A percentile compares a stretch with the other conserved stretches of the same genome.
phyloP scores from a whole-genome alignment of 768 basidiomycete species.

The Leucocoprinus sp. region DNA sequence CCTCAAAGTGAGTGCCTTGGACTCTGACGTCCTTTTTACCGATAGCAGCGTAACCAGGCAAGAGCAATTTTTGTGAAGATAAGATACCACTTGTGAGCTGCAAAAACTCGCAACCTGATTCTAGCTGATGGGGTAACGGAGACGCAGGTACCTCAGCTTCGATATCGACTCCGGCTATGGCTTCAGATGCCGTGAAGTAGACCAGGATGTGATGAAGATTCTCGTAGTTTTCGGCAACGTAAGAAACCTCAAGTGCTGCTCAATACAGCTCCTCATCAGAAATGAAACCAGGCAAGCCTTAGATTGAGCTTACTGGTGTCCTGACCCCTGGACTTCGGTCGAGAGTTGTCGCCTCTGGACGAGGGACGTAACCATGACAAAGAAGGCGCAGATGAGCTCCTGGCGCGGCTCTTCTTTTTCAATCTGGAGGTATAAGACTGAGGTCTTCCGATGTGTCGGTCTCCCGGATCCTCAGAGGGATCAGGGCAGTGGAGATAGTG shows the following conservation, averaged over 20 bases:
- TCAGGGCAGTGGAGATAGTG: constrained; percentile 20
- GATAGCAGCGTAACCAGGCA: constrained; percentile 47
- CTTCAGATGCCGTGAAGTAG: constrained; percentile 53
- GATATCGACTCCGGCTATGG: constrained; percentile 40
- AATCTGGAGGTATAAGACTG: constrained; percentile 15
- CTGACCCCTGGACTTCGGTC: constrained; percentile 16
- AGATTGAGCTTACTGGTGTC: constrained; percentile 13
- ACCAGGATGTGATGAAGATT: constrained; percentile 74
- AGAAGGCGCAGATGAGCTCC: constrained; percentile 56
- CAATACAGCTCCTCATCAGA: constrained; percentile 9
- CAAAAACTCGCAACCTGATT: constrained; percentile 43
- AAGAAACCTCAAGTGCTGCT: constrained; percentile 37
- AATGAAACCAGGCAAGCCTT: not conserved
- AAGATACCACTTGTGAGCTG: constrained; percentile 53
- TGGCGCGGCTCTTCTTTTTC: constrained; percentile 30
- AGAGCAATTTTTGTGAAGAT: constrained; percentile 47
- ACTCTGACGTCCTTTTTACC: constrained; percentile 55
- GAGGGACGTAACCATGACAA: constrained; percentile 46
- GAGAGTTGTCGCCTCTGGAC: constrained; percentile 16
- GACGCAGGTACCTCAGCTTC: constrained; percentile 61
- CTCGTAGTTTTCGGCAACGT: constrained; percentile 76
- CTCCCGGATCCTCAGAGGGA: constrained; percentile 11
- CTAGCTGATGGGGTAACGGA: constrained; percentile 27
- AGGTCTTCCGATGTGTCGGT: constrained; percentile 9
- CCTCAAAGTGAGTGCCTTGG: constrained; percentile 57